phyloP scores from a whole-genome alignment of 768 basidiomycete species.

The Pleurotus salmoneostramineus region DNA sequence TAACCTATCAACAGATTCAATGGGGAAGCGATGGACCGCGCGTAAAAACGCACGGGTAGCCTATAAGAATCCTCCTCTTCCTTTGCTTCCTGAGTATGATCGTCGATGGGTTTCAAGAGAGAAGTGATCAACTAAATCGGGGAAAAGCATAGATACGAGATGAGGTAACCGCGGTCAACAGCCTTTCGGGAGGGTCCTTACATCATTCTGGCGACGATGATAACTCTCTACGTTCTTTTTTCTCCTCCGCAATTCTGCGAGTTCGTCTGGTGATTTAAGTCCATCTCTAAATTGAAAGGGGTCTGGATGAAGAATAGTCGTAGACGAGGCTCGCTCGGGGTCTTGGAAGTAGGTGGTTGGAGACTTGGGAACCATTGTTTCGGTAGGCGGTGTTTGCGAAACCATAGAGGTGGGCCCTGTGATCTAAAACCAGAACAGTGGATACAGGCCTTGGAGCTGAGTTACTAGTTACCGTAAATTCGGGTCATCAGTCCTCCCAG shows the following conservation, averaged over 20 bases:
- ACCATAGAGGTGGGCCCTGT: background rate
- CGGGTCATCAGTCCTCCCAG: background rate
- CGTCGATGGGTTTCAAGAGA: slow-evolving; percentile 85
- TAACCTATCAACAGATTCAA: slow-evolving; percentile 49
- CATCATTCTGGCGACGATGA: slow-evolving; percentile 70
- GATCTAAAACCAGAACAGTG: slow-evolving; percentile 2
- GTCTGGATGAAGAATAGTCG: slow-evolving; percentile 38
- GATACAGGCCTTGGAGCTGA: background rate
- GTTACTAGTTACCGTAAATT: background rate
- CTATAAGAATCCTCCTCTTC: slow-evolving; percentile 63
- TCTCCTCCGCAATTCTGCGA: slow-evolving; percentile 52
- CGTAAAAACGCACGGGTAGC: slow-evolving; percentile 46
- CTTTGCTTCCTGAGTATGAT: slow-evolving; percentile 78
- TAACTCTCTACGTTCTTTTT: slow-evolving; percentile 63
- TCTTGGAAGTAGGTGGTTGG: slow-evolving; percentile 30
- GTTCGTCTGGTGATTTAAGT: slow-evolving; percentile 56
- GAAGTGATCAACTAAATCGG: slow-evolving; percentile 64
- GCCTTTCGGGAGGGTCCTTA: slow-evolving; percentile 22
- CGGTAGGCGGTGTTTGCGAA: slow-evolving; percentile 21
- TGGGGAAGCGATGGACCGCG: too few relatives aligned
- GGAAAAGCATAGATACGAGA: slow-evolving; percentile 7
- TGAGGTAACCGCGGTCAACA: background rate
- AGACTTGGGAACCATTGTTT: slow-evolving; percentile 46
- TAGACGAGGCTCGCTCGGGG: slow-evolving; percentile 37
- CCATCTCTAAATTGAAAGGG: slow-evolving; percentile 64